These are phyloP conservation scores for Penicillium bialowiezense DNA, from an alignment of 495 filamentous ascomycete genomes.

Conservation along the genomic window DNA sequence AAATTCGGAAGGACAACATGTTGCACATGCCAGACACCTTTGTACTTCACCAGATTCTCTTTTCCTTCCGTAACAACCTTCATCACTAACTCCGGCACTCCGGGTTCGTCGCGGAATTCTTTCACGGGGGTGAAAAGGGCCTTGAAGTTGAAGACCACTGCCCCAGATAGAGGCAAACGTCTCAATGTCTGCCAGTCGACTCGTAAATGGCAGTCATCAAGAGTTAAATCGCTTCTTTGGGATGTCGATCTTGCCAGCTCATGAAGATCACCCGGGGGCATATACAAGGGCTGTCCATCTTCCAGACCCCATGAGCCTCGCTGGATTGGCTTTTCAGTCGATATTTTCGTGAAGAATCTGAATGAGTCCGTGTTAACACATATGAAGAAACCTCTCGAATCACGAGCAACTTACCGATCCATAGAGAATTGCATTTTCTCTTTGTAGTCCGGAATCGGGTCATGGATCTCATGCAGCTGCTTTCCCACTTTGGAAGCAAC, in stretches of 20 bases:
- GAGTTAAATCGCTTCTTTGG: conserved; percentile 54
- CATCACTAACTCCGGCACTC: conserved; percentile 63
- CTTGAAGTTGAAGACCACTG: conserved; percentile 88
- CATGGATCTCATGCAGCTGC: conserved; percentile 72
- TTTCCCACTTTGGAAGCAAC: conserved; percentile 71
- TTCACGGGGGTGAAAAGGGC: conserved; percentile 76
- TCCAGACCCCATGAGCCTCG: conserved; percentile 88
- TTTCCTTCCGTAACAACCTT: conserved; percentile 74
- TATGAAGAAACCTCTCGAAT: not conserved
- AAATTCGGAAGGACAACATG: conserved; percentile 69
- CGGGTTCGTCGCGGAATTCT: conserved; percentile 72
- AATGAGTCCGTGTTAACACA: not conserved
- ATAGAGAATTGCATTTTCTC: conserved; percentile 89
- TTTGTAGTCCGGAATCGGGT: conserved; percentile 79
- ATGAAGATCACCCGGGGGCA: conserved; percentile 72
- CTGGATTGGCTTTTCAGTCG: conserved; percentile 74
- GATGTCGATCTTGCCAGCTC: conserved; percentile 50
- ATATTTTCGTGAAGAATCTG: conserved; percentile 79
- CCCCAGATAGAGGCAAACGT: conserved; percentile 72
- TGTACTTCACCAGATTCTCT: conserved; percentile 74
- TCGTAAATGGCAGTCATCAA: conserved; percentile 68
- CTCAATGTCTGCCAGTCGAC: conserved; percentile 93
- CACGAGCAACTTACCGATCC: conserved; percentile 65
- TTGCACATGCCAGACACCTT: conserved; percentile 81
- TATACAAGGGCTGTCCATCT: conserved; percentile 72